Conservation (phyloP, 2,329 filamentous ascomycete genomes). For the Fusarium sp. region DNA sequence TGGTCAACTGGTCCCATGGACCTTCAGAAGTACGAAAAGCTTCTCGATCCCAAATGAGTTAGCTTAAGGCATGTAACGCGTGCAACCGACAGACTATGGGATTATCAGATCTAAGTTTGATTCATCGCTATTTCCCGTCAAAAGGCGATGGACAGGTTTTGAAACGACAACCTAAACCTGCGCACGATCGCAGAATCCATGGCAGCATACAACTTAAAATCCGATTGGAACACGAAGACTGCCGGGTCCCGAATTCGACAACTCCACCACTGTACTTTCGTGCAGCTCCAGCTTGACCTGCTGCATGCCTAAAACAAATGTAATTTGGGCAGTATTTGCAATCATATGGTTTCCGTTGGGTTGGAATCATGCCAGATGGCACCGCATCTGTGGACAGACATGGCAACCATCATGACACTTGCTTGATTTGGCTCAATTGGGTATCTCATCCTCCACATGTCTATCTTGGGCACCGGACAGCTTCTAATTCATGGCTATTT, state of each 20-base stretch:
- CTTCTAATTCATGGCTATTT: slow-evolving; percentile 32
- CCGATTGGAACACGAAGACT: slow-evolving; percentile 42
- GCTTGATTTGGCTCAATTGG: slow-evolving; percentile 41
- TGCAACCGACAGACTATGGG: background rate
- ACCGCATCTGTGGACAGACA: slow-evolving; percentile 57
- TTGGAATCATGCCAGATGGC: slow-evolving; percentile 59
- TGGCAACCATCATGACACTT: slow-evolving; percentile 38
- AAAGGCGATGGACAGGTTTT: background rate
- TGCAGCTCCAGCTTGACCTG: slow-evolving; percentile 37
- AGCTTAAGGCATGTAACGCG: background rate
- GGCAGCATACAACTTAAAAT: slow-evolving; percentile 33
- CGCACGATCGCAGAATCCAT: slow-evolving; percentile 25
- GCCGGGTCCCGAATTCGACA: slow-evolving; percentile 38
- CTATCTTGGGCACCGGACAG: slow-evolving; percentile 37
- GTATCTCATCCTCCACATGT: slow-evolving; percentile 44
- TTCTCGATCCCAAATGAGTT: slow-evolving; percentile 51
- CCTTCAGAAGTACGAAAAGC: slow-evolving; percentile 76
- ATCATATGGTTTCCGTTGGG: slow-evolving; percentile 41
- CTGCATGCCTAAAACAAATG: slow-evolving; percentile 36
- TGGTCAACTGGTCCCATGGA: slow-evolving; percentile 82
- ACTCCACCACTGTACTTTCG: slow-evolving; percentile 39
- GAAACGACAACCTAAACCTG: slow-evolving; percentile 22
- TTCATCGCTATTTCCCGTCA: background rate
- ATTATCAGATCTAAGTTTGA: slow-evolving; percentile 9
- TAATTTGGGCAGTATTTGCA: slow-evolving; percentile 38